These are phyloP conservation scores for Sparassis latifolia DNA, from an alignment of 1,284 basidiomycete genomes.

Conservation along the genomic window DNA sequence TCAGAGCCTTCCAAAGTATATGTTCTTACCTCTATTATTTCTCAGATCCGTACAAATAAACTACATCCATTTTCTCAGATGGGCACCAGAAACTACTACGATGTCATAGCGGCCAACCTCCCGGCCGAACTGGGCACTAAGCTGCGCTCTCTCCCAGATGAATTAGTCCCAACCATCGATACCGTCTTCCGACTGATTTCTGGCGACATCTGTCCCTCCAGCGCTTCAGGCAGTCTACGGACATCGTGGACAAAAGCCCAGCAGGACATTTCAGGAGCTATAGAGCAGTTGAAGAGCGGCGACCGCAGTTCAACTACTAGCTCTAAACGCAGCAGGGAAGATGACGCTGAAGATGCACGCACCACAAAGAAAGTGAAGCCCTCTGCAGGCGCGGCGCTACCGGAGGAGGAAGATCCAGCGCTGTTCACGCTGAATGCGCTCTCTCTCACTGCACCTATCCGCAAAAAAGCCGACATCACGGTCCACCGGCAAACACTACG, in stretches of 20 bases:
- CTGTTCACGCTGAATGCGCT: conserved; percentile 51
- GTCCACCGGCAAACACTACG: conserved; percentile 41
- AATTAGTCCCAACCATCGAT: neutral
- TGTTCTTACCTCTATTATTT: too few species aligned
- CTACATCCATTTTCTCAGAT: neutral
- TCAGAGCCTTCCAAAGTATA: too few species aligned
- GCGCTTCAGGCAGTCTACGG: conserved; percentile 8
- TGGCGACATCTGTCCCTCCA: conserved; percentile 2
- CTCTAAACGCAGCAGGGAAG: neutral
- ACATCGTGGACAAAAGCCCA: neutral
- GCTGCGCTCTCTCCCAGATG: neutral
- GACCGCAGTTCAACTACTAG: neutral
- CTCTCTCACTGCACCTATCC: conserved; percentile 59
- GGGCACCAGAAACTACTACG: neutral
- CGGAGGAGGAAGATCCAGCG: conserved; percentile 30
- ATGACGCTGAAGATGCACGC: too few species aligned
- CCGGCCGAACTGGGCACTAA: neutral
- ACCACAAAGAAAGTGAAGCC: too few species aligned
- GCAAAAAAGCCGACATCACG: conserved; percentile 62
- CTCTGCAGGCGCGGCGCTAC: neutral
- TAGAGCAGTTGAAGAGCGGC: conserved; percentile 2
- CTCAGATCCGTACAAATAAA: too few species aligned
- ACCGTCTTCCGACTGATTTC: neutral
- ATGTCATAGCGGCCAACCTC: neutral
- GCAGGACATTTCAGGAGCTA: neutral